Evolutionary conservation across 1,284 basidiomycete genomes (phyloP).

Genomic region (Ganoderma leucocontextum): DNA sequence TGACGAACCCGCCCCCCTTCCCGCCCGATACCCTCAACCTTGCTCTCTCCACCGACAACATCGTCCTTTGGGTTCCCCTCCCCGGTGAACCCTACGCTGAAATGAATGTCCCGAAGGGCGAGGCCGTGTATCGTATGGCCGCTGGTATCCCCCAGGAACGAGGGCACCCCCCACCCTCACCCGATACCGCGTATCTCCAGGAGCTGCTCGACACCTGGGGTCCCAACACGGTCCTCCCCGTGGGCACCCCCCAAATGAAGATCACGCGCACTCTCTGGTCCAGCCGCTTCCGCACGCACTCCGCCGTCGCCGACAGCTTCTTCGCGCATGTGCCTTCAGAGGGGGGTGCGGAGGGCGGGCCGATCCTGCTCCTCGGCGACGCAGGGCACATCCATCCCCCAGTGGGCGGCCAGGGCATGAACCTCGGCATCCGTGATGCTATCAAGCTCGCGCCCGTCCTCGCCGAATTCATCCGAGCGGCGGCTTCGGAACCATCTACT

Average conservation of each 20-base stretch:
- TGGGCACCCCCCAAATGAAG: constrained; percentile 21
- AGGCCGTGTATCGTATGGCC: constrained; percentile 45
- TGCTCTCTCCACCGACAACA: constrained; percentile 34
- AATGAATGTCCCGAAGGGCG: constrained; percentile 7
- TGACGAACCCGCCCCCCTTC: constrained; percentile 31
- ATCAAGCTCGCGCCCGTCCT: constrained; percentile 44
- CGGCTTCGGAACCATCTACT: not conserved
- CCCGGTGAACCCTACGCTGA: constrained; percentile 34
- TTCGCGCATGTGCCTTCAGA: constrained; percentile 39
- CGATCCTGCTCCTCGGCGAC: constrained; percentile 48
- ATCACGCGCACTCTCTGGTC: constrained; percentile 43
- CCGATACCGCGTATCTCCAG: constrained; percentile 47
- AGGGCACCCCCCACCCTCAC: constrained; percentile 43
- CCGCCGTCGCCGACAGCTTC: constrained; percentile 45
- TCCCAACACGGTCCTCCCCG: constrained; percentile 31
- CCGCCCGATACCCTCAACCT: constrained; percentile 29
- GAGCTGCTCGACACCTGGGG: constrained; percentile 47
- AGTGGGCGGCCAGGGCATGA: constrained; percentile 57
- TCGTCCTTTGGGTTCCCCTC: constrained; percentile 42
- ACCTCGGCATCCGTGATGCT: constrained; percentile 54
- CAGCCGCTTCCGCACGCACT: constrained; percentile 49
- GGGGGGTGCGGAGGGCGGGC: constrained; percentile 23
- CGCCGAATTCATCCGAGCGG: constrained; percentile 26
- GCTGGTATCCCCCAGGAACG: constrained; percentile 42
- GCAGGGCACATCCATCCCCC: constrained; percentile 57